Evolutionary conservation across 192 early-diverging fungal genomes (phyloP), one percentile per base, ranked within the genome.

Genomic region (Pilaira anomala): DNA sequence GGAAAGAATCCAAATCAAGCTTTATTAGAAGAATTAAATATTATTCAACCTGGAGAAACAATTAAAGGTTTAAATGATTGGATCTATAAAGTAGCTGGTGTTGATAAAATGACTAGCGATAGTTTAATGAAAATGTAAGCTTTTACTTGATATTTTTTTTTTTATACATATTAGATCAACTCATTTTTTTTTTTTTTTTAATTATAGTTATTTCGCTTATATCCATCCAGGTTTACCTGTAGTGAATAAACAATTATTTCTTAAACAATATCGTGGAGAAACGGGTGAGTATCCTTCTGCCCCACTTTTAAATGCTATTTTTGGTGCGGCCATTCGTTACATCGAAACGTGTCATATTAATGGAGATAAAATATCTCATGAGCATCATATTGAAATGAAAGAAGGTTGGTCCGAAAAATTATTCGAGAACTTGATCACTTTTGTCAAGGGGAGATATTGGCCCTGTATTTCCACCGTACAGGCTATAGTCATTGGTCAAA

Each of bases 221-320:
- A 75, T 88, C 0, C 89, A 91, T 57, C 87, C 89, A 18, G 81
- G 78, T 25, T 75, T 91, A 62, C 89, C 89, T 1, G 77, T 91
- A 7, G 69, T 91, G 28, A 80, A 87, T 72, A 87, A 85, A 57
- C 69, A 73, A 2, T 71, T 83, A 13, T 87, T 91, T 61, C 65
- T 88, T 63, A 69, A 73, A 24, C 71, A 73, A 42, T 73, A 73
- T 22, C 51, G 71, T 41, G 71, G 65, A 26, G 42, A 62, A 22
- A 51, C 24, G 7, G 48, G 40, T 16, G 65, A 57, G 6, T 73
- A 59, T 46, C 71, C 71, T 29, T 73, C 65, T 24, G 65, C 71
- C 44, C 61, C 71, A 0, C 45, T 73, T 24, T 42, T 73, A 13
- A 63, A 62, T 42, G 60, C 71, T 21, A 73, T 73, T 16, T 73